Percentiles rank a stretch among this genome's conserved stretches.
Evolutionary conservation across 1,139 yeast species (phyloP).

Genomic region (Magnusiomyces sp.): DNA sequence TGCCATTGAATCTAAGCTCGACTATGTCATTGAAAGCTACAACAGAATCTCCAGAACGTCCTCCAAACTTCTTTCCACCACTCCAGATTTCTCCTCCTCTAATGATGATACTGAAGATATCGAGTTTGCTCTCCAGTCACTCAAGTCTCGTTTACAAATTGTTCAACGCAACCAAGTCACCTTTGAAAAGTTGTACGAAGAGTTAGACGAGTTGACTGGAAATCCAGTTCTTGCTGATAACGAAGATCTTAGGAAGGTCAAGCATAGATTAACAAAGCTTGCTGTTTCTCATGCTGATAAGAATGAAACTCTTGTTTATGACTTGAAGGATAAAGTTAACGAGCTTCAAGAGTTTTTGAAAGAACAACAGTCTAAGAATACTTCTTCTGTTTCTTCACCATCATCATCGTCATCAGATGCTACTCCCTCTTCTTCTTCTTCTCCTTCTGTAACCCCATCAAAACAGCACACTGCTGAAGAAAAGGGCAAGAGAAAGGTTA

Average conservation of each 20-base stretch:
- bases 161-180: not conserved
- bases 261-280: constrained; percentile 10
- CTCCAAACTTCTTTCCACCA: too few species aligned
- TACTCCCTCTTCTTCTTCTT: too few species aligned
- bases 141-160: not conserved
- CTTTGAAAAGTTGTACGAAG: not conserved
- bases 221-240: not conserved
- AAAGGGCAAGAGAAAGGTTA: too few species aligned
- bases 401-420: too few species aligned
- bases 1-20: not conserved
- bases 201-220: not conserved
- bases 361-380: too few species aligned
- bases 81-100: not conserved
- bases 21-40: not conserved
- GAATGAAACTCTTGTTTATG: constrained; percentile 4
- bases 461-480: too few species aligned
- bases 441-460: too few species aligned
- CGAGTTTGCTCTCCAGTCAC: not conserved
- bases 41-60: too few species aligned
- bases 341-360: too few species aligned
- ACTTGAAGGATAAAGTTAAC: not conserved
- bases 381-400: too few species aligned
- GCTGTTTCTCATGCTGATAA: constrained; percentile 12
- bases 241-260: constrained; percentile 4
- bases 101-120: not conserved